Percentiles rank a stretch among this genome's conserved stretches.
These are phyloP conservation scores for Hypoxylon cercidicola DNA, from an alignment of 495 filamentous ascomycete genomes.

Conservation along the genomic window DNA sequence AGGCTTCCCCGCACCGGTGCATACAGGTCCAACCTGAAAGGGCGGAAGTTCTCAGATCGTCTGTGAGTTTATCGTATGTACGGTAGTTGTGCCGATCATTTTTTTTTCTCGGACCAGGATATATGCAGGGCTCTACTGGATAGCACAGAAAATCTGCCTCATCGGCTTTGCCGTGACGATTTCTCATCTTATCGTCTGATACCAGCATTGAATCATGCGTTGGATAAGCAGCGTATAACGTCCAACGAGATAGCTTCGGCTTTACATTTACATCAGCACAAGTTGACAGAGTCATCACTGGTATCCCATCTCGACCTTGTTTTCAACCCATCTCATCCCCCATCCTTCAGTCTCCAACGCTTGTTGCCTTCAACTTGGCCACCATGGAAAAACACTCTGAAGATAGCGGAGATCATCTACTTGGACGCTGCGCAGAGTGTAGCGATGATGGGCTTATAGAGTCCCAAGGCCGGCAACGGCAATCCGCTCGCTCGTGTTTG, in stretches of 20 bases:
- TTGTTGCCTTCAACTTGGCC: background rate
- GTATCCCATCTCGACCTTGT: background rate
- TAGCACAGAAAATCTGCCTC: background rate
- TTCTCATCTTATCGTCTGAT: background rate
- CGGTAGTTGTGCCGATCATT: slow-evolving; percentile 12
- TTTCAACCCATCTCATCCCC: background rate
- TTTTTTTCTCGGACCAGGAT: background rate
- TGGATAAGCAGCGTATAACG: slow-evolving; percentile 1
- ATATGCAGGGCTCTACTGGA: slow-evolving; percentile 4
- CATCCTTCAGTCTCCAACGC: background rate
- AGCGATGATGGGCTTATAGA: slow-evolving; percentile 1
- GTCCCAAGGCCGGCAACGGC: background rate
- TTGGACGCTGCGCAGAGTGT: background rate
- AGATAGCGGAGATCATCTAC: slow-evolving; percentile 9
- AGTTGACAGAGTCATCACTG: background rate
- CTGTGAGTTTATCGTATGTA: slow-evolving; percentile 7
- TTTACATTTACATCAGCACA: background rate
- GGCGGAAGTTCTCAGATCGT: slow-evolving; percentile 4
- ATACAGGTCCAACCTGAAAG: slow-evolving; percentile 2
- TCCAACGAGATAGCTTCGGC: background rate
- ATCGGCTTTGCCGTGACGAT: background rate
- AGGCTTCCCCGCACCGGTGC: slow-evolving; percentile 2
- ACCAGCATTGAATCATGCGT: background rate
- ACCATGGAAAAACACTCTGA: slow-evolving; percentile 16
- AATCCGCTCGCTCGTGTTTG: slow-evolving; percentile 2